phyloP scores from a whole-genome alignment of 306 rosid species.

The Betula pendula region DNA sequence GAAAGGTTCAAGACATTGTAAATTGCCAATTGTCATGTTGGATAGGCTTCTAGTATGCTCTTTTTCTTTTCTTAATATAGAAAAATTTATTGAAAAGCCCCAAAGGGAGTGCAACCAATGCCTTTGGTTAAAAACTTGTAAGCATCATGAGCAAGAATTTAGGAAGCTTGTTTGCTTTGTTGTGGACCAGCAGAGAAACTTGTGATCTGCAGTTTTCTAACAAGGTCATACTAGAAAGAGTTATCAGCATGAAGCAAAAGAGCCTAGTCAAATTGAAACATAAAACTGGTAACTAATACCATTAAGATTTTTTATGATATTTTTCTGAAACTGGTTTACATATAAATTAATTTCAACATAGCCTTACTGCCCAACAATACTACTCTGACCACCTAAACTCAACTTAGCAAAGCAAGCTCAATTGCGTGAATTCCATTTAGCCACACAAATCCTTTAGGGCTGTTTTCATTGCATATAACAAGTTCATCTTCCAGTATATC shows the following conservation, averaged over 20 bases:
- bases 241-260: background rate
- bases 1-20: background rate
- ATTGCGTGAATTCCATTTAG: background rate
- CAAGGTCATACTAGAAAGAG: background rate
- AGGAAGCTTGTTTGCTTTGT: background rate
- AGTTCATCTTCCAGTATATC: background rate
- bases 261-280: background rate
- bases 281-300: background rate
- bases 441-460: background rate
- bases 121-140: background rate
- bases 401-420: background rate
- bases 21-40: background rate
- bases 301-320: background rate
- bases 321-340: slow-evolving; percentile 7
- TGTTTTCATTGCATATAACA: background rate
- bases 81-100: background rate
- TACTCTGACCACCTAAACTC: background rate
- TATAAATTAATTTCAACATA: background rate
- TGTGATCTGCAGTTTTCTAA: background rate
- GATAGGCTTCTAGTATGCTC: background rate
- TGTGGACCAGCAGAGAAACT: background rate
- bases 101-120: background rate
- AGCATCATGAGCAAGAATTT: background rate
- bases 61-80: too few species aligned
- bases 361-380: background rate